These are phyloP conservation scores for Gossypium davidsonii DNA, from an alignment of 441 rosid species.

Conservation along the genomic window DNA sequence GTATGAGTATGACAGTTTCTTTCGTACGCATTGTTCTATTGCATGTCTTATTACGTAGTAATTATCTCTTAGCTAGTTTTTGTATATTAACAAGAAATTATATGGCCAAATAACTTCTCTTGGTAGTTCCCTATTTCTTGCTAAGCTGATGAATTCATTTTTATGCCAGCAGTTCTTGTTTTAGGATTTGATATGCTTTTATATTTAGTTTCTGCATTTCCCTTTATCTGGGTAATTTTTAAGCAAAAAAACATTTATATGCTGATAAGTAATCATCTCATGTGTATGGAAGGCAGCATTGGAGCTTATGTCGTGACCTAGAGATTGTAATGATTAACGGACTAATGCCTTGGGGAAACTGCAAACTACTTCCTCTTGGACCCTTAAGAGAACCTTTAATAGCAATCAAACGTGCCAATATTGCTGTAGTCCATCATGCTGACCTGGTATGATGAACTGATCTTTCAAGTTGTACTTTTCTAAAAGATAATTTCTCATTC, in stretches of 20 bases:
- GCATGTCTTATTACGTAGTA: not conserved
- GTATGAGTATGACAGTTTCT: constrained; percentile 37
- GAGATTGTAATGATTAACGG: constrained; percentile 88
- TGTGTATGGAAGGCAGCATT: constrained; percentile 58
- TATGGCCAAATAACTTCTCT: not conserved
- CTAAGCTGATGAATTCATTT: not conserved
- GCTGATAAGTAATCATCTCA: constrained; percentile 18
- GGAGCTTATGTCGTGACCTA: constrained; percentile 68
- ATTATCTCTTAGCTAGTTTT: too few relatives aligned
- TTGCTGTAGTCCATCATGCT: constrained; percentile 65
- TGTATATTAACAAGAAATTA: not conserved
- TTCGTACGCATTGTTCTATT: not conserved
- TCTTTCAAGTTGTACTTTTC: not conserved
- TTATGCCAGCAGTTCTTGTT: constrained; percentile 5
- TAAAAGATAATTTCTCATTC: not conserved
- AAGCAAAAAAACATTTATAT: not conserved
- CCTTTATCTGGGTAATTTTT: not conserved
- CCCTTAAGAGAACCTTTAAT: constrained; percentile 74
- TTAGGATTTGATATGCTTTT: not conserved
- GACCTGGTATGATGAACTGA: constrained; percentile 44
- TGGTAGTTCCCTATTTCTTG: not conserved
- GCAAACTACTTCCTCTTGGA: constrained; percentile 53
- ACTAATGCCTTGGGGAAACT: constrained; percentile 71
- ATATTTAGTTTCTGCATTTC: not conserved
- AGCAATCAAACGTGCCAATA: constrained; percentile 57